Conservation (phyloP, 2,329 filamentous ascomycete genomes). For the Penicillium sp. region DNA sequence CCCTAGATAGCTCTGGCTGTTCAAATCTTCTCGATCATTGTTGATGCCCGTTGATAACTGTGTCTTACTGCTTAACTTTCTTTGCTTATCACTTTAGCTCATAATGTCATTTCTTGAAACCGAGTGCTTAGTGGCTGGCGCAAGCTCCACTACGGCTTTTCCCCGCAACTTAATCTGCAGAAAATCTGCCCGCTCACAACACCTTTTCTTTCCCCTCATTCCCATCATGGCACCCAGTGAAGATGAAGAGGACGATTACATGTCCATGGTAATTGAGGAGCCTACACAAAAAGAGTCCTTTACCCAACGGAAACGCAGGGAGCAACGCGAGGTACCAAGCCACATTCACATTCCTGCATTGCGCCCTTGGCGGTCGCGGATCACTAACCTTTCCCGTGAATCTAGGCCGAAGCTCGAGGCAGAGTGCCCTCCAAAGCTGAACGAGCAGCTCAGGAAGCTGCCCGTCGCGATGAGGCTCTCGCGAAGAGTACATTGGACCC, state of each 20-base stretch:
- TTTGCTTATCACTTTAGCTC: too few species aligned
- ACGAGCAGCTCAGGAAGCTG: slow-evolving; percentile 70
- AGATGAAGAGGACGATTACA: slow-evolving; percentile 92
- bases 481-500: slow-evolving; percentile 71
- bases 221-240: slow-evolving; percentile 29
- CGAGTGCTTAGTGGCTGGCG: neutral
- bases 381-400: slow-evolving; percentile 35
- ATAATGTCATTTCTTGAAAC: too few species aligned
- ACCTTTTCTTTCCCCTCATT: neutral
- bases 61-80: too few species aligned
- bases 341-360: slow-evolving; percentile 7
- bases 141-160: neutral
- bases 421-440: slow-evolving; percentile 76
- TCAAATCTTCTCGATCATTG: too few species aligned
- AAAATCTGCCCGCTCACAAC: neutral
- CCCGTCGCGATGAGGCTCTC: slow-evolving; percentile 73
- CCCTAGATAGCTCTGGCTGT: too few species aligned
- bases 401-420: slow-evolving; percentile 65
- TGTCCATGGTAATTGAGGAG: slow-evolving; percentile 89
- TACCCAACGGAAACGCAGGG: slow-evolving; percentile 58
- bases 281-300: slow-evolving; percentile 62
- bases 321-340: slow-evolving; percentile 50
- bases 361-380: slow-evolving; percentile 43
- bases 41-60: too few species aligned
- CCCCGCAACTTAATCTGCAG: slow-evolving; percentile 1